Evolutionary conservation across 257 asterid species (phyloP), one percentile per base, ranked within the genome.

Genomic region (Coffea eugenioides): DNA sequence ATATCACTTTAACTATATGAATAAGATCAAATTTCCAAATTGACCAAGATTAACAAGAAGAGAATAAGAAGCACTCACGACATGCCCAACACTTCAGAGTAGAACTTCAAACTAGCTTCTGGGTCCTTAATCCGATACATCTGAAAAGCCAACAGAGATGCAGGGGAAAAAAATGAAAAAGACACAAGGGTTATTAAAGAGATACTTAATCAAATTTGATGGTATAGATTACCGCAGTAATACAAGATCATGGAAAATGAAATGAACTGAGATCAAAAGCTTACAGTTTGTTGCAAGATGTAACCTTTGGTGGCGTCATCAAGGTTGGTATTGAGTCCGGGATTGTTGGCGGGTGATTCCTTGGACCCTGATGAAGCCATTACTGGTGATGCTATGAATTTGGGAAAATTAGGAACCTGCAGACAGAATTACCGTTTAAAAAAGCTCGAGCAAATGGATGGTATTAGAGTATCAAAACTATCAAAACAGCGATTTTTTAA

Each of bases 41-140:
- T 9, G 8, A 12, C 3, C 13, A 16, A n/a, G 25, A 52, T 31
- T 36, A 57, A 52, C 66, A 36, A 23, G 10, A 23, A 4, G 21
- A n/a, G 75, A 57, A 80, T 14, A 82, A 68, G 78, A 83, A 56
- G 23, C 70, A 92, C 97, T 92, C 86, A 94, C 97, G 93, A 89
- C 98, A 96, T 96, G 84, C 98, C 98, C 97, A 96, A 73, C 49
- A 90, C 83, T 73, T 95, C 86, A 62, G 99, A 88, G 91, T 94
- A 96, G 92, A 95, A 95, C 83, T 95, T 96, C 87, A 95, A 97
- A 85, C 97, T 92, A 85, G 74, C 89, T 96, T 88, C 88, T 5
- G 98, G 99, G 83, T 96, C 99, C 92, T 92, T 94, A 13, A 96
- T 91, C 13, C 98, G 90, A 81, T 94, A 78, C 99, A 96, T 96